These are phyloP conservation scores for Metarhizium guizhouense DNA, from an alignment of 2,329 filamentous ascomycete species.

Conservation along the genomic window DNA sequence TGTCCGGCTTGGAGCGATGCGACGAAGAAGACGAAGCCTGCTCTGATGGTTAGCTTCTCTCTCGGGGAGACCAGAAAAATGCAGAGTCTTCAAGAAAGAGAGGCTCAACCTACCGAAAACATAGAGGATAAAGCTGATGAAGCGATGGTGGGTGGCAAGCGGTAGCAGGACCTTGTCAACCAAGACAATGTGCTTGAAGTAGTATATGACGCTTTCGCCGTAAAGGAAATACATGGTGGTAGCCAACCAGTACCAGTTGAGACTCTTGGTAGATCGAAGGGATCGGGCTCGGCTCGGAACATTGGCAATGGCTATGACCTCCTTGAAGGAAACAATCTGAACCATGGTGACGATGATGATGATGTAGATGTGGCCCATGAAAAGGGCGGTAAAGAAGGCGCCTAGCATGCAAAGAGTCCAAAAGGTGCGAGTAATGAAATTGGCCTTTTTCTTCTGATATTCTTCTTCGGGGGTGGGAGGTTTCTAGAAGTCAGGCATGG, in stretches of 20 bases:
- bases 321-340: slow-evolving; percentile 97
- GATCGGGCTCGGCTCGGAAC: slow-evolving; percentile 87
- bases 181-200: slow-evolving; percentile 97
- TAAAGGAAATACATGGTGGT: slow-evolving; percentile 99
- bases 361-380: slow-evolving; percentile 96
- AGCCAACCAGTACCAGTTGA: slow-evolving; percentile 99
- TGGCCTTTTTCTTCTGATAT: slow-evolving; percentile 98
- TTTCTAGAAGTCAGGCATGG: slow-evolving; percentile 26
- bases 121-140: slow-evolving; percentile 98
- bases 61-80: neutral
- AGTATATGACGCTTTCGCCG: slow-evolving; percentile 98
- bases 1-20: slow-evolving; percentile 88
- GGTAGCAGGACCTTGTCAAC: slow-evolving; percentile 90
- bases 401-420: slow-evolving; percentile 98
- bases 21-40: slow-evolving; percentile 97
- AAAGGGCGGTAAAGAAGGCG: slow-evolving; percentile 83
- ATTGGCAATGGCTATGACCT: slow-evolving; percentile 95
- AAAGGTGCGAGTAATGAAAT: slow-evolving; percentile 92
- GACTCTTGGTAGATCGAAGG: slow-evolving; percentile 84
- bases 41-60: slow-evolving; percentile 9
- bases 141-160: slow-evolving; percentile 92
- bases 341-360: slow-evolving; percentile 86
- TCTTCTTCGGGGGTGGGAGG: slow-evolving; percentile 43
- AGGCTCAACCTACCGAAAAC: slow-evolving; percentile 66
- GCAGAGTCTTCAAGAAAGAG: neutral